phyloP scores from a whole-genome alignment of 176 grass and related monocot genomes.

The Pharus latifolius region DNA sequence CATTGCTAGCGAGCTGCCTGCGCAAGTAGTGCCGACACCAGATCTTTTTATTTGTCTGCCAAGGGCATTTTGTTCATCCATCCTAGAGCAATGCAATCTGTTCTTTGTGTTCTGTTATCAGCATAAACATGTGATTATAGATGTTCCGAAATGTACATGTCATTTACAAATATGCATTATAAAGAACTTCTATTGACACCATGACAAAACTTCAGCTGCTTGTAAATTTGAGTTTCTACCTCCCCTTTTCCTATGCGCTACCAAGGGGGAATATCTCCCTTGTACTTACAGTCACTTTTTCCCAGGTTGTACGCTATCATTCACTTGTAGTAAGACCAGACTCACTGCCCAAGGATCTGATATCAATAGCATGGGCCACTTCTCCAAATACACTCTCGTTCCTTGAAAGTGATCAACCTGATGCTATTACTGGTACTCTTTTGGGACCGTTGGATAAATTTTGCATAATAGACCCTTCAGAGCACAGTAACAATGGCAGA shows the following conservation, averaged over 20 bases:
- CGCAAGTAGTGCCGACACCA: too few species aligned
- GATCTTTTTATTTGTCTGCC: too few species aligned
- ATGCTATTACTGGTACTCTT: slow-evolving; percentile 5
- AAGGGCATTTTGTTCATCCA: too few species aligned
- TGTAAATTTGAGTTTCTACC: neutral
- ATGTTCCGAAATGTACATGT: too few species aligned
- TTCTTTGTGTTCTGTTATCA: too few species aligned
- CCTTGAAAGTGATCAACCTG: slow-evolving; percentile 35
- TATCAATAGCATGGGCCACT: slow-evolving; percentile 77
- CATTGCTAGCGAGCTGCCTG: too few species aligned
- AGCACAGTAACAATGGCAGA: neutral
- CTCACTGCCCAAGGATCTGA: slow-evolving; percentile 63
- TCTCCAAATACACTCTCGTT: slow-evolving; percentile 55
- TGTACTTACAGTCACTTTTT: slow-evolving; percentile 5
- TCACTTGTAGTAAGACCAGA: slow-evolving; percentile 69
- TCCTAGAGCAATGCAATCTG: too few species aligned
- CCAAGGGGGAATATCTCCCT: too few species aligned
- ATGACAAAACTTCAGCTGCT: too few species aligned
- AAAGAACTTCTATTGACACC: too few species aligned
- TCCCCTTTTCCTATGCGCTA: neutral
- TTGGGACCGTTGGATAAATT: slow-evolving; percentile 2
- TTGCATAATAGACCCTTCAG: neutral
- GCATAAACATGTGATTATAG: too few species aligned
- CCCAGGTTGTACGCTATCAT: slow-evolving; percentile 91
- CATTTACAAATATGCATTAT: too few species aligned